phyloP scores from a whole-genome alignment of 768 basidiomycete genomes.

The Cystobasidium onofrii region DNA sequence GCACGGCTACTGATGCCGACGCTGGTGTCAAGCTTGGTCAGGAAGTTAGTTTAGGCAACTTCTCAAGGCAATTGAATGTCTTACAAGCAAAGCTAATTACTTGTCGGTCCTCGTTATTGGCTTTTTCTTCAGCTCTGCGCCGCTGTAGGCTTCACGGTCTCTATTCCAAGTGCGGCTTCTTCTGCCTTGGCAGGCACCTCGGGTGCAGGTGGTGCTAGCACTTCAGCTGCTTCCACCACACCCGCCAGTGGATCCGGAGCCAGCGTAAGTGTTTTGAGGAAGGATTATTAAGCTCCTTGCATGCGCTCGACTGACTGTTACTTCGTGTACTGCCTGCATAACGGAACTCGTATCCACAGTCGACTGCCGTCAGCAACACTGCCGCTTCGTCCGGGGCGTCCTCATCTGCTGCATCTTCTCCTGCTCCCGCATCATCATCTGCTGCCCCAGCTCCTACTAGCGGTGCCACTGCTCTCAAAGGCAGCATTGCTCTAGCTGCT shows the following conservation, averaged over 20 bases:
- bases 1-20: slow-evolving; percentile 8
- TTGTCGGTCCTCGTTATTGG: too few species aligned
- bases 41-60: background rate
- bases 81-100: too few species aligned
- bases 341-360: background rate
- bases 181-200: background rate
- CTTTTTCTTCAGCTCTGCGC: slow-evolving; percentile 5
- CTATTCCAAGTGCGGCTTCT: slow-evolving; percentile 22
- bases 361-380: background rate
- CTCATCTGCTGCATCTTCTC: background rate
- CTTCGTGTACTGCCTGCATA: background rate
- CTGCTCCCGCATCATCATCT: background rate
- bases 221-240: background rate
- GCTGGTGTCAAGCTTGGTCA: slow-evolving; percentile 12
- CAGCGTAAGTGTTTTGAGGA: background rate
- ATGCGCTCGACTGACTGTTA: too few species aligned
- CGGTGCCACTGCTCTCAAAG: background rate
- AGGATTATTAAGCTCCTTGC: too few species aligned
- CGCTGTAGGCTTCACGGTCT: slow-evolving; percentile 9
- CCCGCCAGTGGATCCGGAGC: background rate
- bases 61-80: too few species aligned
- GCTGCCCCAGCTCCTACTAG: background rate
- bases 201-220: background rate
- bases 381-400: background rate
- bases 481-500: background rate